Evolutionary conservation across 768 basidiomycete genomes (phyloP), one percentile per base, ranked within the genome.

Genomic region (Mycena venus): DNA sequence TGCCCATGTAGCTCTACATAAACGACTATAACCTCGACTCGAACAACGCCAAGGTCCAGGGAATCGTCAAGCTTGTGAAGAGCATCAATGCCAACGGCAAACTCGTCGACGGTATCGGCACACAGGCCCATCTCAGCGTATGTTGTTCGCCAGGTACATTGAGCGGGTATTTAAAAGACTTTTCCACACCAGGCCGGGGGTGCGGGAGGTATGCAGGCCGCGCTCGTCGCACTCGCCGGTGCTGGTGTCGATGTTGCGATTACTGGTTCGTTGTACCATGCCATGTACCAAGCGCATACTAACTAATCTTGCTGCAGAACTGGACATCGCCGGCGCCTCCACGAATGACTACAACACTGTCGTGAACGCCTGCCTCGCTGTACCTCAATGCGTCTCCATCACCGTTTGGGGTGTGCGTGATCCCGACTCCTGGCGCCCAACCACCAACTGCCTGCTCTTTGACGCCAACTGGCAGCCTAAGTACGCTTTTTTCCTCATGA

Each of bases 381-480:
- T 84, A 12, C 79, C 86, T 1, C 72, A 75, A 21, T 89, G 89
- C 77, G 83, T 88, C 31, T 82, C 85, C n/a, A 87, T 90, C 79
- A 89, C 88, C 34, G 83, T 82, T 56, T 89, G 88, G 88, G 87
- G 87, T 78, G 86, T 89, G 49, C 83, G 85, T 77, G 88, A 90
- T 75, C 79, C 80, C 58, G 88, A 88, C 81, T 89, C 88, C 5
- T 90, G 88, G 88, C 82, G 86, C 61, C 78, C 87, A 4, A 84
- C 83, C 77, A 77, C 77, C 32, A 84, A 78, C 51, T 86, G 87
- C n/a, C 83, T 89, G 42, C 83, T 90, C 31, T 90, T 85, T 75
- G 86, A 90, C 71, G 78, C 72, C 68, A 88, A 84, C 82, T 88
- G 86, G 83, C 80, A 85, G 60, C 86, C 86, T 40, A 89, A 90